Conservation (phyloP, 495 filamentous ascomycete species). For the Hamigera avellanea region DNA sequence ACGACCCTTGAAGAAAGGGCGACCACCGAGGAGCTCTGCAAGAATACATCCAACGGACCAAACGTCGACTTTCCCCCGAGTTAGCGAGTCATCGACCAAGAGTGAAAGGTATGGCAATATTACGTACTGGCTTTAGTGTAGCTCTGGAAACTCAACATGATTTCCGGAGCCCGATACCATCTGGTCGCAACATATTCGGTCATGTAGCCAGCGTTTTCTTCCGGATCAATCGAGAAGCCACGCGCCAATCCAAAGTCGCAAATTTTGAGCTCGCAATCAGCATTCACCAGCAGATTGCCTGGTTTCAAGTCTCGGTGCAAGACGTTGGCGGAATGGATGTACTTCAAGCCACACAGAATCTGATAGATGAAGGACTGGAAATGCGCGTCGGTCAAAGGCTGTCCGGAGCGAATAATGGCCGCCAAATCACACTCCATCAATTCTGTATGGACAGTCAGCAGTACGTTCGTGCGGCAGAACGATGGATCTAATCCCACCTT, state of each 20-base stretch:
- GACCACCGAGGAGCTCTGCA: slow-evolving; percentile 87
- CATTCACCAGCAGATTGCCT: slow-evolving; percentile 93
- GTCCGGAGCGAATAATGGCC: slow-evolving; percentile 93
- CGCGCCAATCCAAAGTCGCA: slow-evolving; percentile 95
- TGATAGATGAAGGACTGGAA: slow-evolving; percentile 95
- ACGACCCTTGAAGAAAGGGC: slow-evolving; percentile 97
- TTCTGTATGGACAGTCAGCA: slow-evolving; percentile 42
- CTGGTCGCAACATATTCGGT: slow-evolving; percentile 97
- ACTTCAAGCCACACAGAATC: slow-evolving; percentile 92
- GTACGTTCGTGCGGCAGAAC: neutral
- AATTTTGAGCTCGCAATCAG: slow-evolving; percentile 98
- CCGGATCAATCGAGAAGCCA: slow-evolving; percentile 91
- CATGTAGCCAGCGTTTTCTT: slow-evolving; percentile 99
- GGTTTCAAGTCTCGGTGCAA: slow-evolving; percentile 95
- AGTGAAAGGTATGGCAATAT: neutral
- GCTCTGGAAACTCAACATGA: slow-evolving; percentile 99
- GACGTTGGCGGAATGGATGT: slow-evolving; percentile 97
- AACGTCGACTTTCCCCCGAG: slow-evolving; percentile 64
- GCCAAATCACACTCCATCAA: slow-evolving; percentile 99
- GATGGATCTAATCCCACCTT: slow-evolving; percentile 47
- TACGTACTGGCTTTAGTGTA: slow-evolving; percentile 97
- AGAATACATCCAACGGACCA: slow-evolving; percentile 99
- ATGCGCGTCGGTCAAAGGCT: slow-evolving; percentile 90
- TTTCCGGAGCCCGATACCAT: slow-evolving; percentile 98
- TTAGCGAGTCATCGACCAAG: slow-evolving; percentile 6